Percentiles rank a stretch among this genome's conserved stretches.
These are phyloP conservation scores for Blumeria graminis DNA, from an alignment of 2,329 filamentous ascomycete genomes.

Conservation along the genomic window DNA sequence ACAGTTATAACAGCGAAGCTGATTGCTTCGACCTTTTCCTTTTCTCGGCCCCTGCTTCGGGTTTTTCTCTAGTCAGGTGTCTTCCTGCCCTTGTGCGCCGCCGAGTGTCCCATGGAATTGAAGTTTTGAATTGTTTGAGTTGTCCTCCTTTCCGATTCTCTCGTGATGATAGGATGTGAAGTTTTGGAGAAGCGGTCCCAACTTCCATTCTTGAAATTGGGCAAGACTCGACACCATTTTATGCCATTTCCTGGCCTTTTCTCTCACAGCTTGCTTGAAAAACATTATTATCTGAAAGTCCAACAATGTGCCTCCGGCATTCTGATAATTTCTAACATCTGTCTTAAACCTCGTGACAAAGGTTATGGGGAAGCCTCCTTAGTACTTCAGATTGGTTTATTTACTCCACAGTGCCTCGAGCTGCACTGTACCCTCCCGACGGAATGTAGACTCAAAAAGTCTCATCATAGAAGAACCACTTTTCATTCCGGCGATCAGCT, in stretches of 20 bases:
- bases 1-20: neutral
- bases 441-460: neutral
- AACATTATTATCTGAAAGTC: neutral
- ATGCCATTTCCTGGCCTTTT: neutral
- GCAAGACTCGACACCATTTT: neutral
- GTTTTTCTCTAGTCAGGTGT: neutral
- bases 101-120: neutral
- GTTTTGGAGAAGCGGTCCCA: neutral
- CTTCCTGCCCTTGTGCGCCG: neutral
- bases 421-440: neutral
- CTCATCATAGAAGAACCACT: neutral
- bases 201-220: neutral
- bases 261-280: neutral
- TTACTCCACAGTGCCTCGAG: neutral
- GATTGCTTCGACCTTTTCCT: neutral
- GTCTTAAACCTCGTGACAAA: neutral
- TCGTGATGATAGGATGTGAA: neutral
- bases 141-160: neutral
- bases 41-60: neutral
- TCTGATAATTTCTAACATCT: neutral
- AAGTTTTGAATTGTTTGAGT: neutral
- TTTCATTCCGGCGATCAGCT: conserved; percentile 1
- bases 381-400: neutral
- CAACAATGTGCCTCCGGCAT: neutral
- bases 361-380: neutral